Evolutionary conservation across 371 early-diverging fungal species (phyloP).

Genomic region (Umbelopsis sp.): DNA sequence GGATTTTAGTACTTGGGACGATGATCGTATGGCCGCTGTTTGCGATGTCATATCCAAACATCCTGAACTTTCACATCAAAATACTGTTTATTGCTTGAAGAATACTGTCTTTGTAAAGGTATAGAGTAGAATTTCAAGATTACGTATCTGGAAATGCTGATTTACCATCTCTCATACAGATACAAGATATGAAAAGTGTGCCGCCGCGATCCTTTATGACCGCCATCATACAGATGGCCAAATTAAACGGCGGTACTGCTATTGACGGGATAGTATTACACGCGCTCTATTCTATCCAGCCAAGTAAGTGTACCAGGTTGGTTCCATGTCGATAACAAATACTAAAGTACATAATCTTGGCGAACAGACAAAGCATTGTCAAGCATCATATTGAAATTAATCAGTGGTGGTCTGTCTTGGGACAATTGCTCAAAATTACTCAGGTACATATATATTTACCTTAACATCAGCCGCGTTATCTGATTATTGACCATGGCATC

Average conservation of each 20-base stretch:
- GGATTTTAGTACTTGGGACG: neutral
- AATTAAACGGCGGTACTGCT: neutral
- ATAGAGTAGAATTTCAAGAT: neutral
- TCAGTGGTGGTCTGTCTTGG: neutral
- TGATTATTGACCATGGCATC: neutral
- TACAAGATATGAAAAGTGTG: neutral
- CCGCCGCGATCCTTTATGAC: neutral
- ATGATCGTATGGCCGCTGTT: neutral
- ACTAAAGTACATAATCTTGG: too few species aligned
- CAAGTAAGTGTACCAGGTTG: neutral
- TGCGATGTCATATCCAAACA: slow-evolving; percentile 11
- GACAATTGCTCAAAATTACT: neutral
- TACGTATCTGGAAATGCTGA: neutral
- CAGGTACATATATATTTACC: neutral
- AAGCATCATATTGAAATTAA: neutral
- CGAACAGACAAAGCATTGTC: neutral
- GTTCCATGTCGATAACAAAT: neutral
- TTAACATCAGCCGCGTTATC: neutral
- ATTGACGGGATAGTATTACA: neutral
- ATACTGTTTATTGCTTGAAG: neutral
- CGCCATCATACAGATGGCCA: neutral
- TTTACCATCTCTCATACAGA: neutral
- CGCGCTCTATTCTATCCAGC: neutral
- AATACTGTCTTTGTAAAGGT: neutral
- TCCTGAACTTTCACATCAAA: slow-evolving; percentile 3